These are phyloP conservation scores for Nicotiana benthamiana DNA, from an alignment of 257 asterid genomes.

Conservation along the genomic window DNA sequence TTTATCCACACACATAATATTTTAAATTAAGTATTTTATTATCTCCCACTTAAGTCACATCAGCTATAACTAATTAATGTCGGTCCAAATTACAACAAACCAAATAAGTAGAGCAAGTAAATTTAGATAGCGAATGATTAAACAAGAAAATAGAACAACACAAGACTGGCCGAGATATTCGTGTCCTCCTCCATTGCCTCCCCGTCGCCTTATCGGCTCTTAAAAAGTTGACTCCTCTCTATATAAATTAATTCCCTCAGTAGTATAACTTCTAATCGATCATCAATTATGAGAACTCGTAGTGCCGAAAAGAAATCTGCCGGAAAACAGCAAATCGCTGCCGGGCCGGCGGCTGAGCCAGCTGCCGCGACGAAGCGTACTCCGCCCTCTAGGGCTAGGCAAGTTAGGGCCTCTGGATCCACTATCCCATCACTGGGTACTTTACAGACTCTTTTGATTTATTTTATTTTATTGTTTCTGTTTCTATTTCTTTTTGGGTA, in stretches of 20 bases:
- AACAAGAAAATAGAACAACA: no score
- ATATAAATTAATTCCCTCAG: not conserved
- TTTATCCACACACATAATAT: no score
- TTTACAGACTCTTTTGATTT: not conserved
- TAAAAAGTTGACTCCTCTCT: not conserved
- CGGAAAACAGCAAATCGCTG: constrained; percentile 17
- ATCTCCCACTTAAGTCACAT: no score
- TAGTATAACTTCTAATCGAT: not conserved
- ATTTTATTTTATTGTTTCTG: not conserved
- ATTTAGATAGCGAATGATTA: not conserved
- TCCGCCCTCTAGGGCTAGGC: constrained; percentile 24
- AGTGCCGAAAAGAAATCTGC: constrained; percentile 25
- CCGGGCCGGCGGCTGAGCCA: constrained; percentile 14
- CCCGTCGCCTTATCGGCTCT: not conserved
- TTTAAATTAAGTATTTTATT: no score
- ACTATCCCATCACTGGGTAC: constrained; percentile 21
- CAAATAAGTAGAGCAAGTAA: no score
- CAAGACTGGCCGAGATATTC: not conserved
- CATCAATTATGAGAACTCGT: constrained; percentile 39
- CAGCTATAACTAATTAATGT: no score
- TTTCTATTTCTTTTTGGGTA: not conserved
- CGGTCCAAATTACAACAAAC: no score
- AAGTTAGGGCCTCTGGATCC: constrained; percentile 13
- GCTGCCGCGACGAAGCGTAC: constrained; percentile 22
- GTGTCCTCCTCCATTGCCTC: not conserved